Percentiles rank a stretch among this genome's conserved stretches.
phyloP scores from a whole-genome alignment of 441 rosid genomes.

The Viola pubescens region DNA sequence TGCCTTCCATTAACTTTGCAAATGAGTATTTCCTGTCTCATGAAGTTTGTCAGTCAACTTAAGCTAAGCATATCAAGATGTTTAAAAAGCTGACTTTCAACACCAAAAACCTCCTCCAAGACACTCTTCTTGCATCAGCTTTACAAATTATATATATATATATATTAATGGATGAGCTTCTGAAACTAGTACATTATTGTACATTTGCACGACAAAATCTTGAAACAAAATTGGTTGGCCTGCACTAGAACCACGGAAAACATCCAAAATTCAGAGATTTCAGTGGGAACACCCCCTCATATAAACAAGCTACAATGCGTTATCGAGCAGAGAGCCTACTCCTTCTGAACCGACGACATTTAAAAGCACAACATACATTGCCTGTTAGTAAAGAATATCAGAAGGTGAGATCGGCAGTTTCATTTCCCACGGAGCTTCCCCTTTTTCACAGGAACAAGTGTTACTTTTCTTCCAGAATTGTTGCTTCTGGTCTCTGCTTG shows the following conservation, averaged over 20 bases:
- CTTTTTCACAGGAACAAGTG: constrained; percentile 63
- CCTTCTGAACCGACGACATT: not conserved
- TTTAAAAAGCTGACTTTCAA: no score
- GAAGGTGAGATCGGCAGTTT: not conserved
- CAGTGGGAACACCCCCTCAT: not conserved
- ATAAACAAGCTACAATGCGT: not conserved
- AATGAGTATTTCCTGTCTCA: no score
- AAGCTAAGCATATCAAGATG: no score
- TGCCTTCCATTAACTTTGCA: no score
- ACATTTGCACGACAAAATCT: not conserved
- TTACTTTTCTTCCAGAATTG: constrained; percentile 54
- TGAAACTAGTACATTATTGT: no score
- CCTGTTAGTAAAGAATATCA: constrained; percentile 2
- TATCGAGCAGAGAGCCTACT: not conserved
- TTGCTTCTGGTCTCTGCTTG: constrained; percentile 43
- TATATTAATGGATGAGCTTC: no score
- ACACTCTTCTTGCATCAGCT: no score
- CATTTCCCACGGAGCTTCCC: constrained; percentile 40
- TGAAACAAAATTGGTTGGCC: not conserved
- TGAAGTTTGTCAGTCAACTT: no score
- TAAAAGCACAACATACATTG: not conserved
- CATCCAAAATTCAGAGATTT: not conserved
- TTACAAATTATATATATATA: no score
- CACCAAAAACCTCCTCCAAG: no score
- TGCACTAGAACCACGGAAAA: not conserved